These are phyloP conservation scores for Chlorella sp. DNA, from an alignment of 139 green algal genomes.

Conservation along the genomic window DNA sequence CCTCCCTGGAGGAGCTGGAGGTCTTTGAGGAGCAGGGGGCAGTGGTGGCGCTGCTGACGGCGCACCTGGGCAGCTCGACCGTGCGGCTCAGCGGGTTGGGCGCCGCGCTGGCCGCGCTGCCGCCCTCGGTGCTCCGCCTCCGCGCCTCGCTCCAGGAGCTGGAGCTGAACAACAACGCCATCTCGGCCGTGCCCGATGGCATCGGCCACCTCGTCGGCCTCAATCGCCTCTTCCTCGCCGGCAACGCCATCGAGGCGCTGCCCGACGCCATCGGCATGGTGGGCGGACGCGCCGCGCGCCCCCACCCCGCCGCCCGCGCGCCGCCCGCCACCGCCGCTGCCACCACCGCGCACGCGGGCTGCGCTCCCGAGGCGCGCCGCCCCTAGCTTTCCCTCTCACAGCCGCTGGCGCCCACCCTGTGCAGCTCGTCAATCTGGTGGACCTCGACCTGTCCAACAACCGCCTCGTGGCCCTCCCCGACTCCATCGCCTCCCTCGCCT, in stretches of 20 bases:
- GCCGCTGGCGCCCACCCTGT: no score
- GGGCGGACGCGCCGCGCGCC: not conserved
- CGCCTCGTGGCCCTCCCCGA: constrained; percentile 43
- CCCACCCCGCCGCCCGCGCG: not conserved
- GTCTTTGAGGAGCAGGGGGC: not conserved
- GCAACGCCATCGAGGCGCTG: constrained; percentile 65
- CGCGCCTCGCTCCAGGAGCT: constrained; percentile 4
- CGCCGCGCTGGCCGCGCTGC: not conserved
- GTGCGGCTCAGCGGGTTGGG: not conserved
- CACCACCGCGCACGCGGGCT: not conserved
- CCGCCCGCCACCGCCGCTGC: not conserved
- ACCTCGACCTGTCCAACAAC: constrained; percentile 61
- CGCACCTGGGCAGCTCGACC: not conserved
- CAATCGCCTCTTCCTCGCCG: not conserved
- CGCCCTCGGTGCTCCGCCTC: not conserved
- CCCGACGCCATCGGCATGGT: constrained; percentile 58
- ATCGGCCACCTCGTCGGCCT: constrained; percentile 3
- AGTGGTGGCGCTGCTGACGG: not conserved
- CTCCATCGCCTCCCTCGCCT: constrained; percentile 33
- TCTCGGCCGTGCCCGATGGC: not conserved
- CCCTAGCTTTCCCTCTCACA: no score
- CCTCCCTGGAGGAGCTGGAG: constrained; percentile 6
- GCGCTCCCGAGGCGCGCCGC: no score
- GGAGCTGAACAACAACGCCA: constrained; percentile 25
- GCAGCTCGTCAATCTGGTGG: constrained; percentile 28